Base-by-base conservation (phyloP, 2,329 filamentous ascomycete species). In the Venturia effusa region DNA sequence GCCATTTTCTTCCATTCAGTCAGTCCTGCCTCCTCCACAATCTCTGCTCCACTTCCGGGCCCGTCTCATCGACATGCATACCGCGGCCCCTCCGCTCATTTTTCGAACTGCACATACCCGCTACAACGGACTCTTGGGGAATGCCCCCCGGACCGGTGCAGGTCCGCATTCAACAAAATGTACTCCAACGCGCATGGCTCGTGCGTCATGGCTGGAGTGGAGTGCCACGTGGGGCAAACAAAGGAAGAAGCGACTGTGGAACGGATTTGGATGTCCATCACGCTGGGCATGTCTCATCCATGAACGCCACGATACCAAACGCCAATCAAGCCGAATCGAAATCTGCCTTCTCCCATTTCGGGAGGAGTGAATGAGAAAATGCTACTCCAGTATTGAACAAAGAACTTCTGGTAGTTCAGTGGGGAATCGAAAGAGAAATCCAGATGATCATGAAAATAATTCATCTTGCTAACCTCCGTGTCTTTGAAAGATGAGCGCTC, bases 241-340 rank as follows among this genome's bases (percentile, higher is more conserved):
- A 34, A 57, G 34, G 30, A 57, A 57, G 51, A 57, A 57, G 51
- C 51, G 51, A 57, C 34, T 34, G 51, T 57, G 51, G 34, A 57
- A 57, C 30, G 51, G 51, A 19, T 57, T 4, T 51, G 22, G 51
- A 34, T n/a, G 15, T 34, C 51, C 51, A 57, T 19, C 51, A 34
- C 34, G 51, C 30, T 11, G 27, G 27, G 27, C 51, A 10, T 57
- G 30, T 34, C 30, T 57, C 51, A 34, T 57, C 51, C 51, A 11
- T 57, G n/a, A 34, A 34, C 51, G 51, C 51, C 51, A 57, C 51
- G 30, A 27, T 57, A 37, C n/a, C 15, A 57, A 57, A 57, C 51
- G 51, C 51, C 51, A 37, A 57, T 57, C 48, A 34, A 57, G 51
- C 51, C 51, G 15, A 57, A 32, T 13, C 22, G 34, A 32, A 32